Percentiles rank a stretch among this genome's conserved stretches.
phyloP scores from a whole-genome alignment of 176 grass and related monocot species.

The Juncus effusus region DNA sequence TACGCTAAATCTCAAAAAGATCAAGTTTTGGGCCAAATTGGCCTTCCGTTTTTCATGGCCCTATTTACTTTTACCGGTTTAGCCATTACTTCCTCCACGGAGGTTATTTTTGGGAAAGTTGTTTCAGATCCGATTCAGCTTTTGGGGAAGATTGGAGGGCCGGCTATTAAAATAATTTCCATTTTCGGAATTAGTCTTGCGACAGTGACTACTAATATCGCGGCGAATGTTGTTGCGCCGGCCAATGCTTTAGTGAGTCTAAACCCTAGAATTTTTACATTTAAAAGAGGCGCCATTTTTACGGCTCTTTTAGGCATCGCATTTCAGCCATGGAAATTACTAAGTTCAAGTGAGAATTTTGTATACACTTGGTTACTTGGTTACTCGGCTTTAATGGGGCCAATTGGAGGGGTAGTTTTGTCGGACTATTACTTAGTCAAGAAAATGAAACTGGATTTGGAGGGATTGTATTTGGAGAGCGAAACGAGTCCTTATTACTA shows the following conservation, averaged over 20 bases:
- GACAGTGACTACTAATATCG: slow-evolving; percentile 86
- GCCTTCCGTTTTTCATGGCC: slow-evolving; percentile 89
- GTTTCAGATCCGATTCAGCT: slow-evolving; percentile 88
- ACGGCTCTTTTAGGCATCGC: slow-evolving; percentile 78
- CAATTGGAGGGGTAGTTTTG: slow-evolving; percentile 70
- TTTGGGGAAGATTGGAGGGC: slow-evolving; percentile 64
- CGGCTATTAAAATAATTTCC: slow-evolving; percentile 52
- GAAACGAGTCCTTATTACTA: slow-evolving; percentile 57
- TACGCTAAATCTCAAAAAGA: slow-evolving; percentile 78
- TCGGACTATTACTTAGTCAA: slow-evolving; percentile 81
- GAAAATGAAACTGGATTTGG: slow-evolving; percentile 52
- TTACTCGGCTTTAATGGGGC: slow-evolving; percentile 83
- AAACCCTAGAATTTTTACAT: slow-evolving; percentile 68
- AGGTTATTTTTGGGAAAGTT: slow-evolving; percentile 78
- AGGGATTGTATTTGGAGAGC: slow-evolving; percentile 57
- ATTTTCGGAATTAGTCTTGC: slow-evolving; percentile 95
- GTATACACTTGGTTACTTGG: slow-evolving; percentile 89
- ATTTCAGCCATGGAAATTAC: slow-evolving; percentile 84
- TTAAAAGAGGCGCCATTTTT: slow-evolving; percentile 64
- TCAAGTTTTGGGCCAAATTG: slow-evolving; percentile 76
- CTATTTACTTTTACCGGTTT: slow-evolving; percentile 82
- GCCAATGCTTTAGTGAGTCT: slow-evolving; percentile 81
- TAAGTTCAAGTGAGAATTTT: slow-evolving; percentile 93
- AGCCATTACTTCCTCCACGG: slow-evolving; percentile 75
- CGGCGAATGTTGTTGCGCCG: slow-evolving; percentile 85